phyloP scores from a whole-genome alignment of 257 asterid species.

The Solanum okadae region DNA sequence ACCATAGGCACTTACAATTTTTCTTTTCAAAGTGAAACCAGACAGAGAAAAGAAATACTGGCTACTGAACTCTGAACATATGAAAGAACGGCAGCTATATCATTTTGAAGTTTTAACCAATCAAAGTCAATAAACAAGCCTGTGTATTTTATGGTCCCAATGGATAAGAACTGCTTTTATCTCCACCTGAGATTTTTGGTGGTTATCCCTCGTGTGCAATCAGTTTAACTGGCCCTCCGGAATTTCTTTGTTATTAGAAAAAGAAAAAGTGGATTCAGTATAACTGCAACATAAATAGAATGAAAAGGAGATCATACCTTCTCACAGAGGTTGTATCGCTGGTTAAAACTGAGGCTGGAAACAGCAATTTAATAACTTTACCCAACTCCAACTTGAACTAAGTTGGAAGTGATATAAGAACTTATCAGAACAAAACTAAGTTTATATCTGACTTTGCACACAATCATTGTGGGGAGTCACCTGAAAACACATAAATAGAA shows the following conservation, averaged over 20 bases:
- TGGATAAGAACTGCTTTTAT: background rate
- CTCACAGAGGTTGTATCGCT: background rate
- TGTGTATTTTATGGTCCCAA: background rate
- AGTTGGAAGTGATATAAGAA: background rate
- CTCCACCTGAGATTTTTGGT: background rate
- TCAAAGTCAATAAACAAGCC: background rate
- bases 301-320: background rate
- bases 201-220: background rate
- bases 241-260: background rate
- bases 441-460: background rate
- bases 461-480: background rate
- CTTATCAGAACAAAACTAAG: background rate
- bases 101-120: background rate
- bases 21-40: background rate
- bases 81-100: background rate
- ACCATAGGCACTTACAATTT: background rate
- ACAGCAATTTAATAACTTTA: background rate
- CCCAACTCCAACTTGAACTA: background rate
- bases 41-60: background rate
- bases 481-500: background rate
- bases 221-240: background rate
- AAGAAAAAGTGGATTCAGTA: background rate
- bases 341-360: background rate
- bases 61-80: background rate
- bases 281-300: background rate